Evolutionary conservation across 345 rosid species (phyloP).

Genomic region (Trapa incisa): DNA sequence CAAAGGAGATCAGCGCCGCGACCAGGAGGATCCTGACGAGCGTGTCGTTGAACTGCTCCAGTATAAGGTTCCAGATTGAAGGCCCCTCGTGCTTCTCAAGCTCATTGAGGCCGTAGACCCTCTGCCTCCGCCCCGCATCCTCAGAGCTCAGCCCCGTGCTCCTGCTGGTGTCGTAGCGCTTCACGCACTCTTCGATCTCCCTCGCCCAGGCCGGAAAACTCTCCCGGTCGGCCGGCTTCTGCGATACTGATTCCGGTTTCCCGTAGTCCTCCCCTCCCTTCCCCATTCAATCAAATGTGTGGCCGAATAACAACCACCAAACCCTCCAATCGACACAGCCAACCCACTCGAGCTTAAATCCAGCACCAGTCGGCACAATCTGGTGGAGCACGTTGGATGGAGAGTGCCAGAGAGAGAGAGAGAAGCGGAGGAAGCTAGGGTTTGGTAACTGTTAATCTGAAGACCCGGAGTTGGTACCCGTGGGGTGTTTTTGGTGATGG

Average conservation of each 20-base stretch:
- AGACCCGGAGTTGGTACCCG: too few species aligned
- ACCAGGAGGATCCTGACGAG: slow-evolving; percentile 44
- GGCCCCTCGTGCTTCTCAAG: slow-evolving; percentile 47
- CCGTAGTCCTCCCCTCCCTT: slow-evolving; percentile 36
- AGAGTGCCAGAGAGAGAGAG: too few species aligned
- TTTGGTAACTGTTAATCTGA: too few species aligned
- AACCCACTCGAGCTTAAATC: background rate
- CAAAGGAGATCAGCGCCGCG: slow-evolving; percentile 49
- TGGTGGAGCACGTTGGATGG: too few species aligned
- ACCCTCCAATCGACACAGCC: background rate
- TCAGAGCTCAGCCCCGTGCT: slow-evolving; percentile 23
- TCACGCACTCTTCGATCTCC: slow-evolving; percentile 38
- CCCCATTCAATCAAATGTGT: slow-evolving; percentile 25
- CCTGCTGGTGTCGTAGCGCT: slow-evolving; percentile 20
- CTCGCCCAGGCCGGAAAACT: slow-evolving; percentile 47
- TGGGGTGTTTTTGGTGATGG: too few species aligned
- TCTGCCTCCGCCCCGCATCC: slow-evolving; percentile 29
- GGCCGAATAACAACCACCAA: background rate
- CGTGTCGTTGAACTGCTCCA: slow-evolving; percentile 57
- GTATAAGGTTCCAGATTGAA: slow-evolving; percentile 33
- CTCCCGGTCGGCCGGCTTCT: slow-evolving; percentile 9
- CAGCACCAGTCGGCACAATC: background rate
- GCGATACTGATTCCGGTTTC: slow-evolving; percentile 3
- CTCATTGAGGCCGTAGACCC: slow-evolving; percentile 43
- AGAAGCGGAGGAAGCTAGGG: too few species aligned